A percentile compares a stretch with the other conserved stretches of the same genome.
These are phyloP conservation scores for Talaromyces sp. DNA, from an alignment of 2,329 filamentous ascomycete genomes.

Conservation along the genomic window DNA sequence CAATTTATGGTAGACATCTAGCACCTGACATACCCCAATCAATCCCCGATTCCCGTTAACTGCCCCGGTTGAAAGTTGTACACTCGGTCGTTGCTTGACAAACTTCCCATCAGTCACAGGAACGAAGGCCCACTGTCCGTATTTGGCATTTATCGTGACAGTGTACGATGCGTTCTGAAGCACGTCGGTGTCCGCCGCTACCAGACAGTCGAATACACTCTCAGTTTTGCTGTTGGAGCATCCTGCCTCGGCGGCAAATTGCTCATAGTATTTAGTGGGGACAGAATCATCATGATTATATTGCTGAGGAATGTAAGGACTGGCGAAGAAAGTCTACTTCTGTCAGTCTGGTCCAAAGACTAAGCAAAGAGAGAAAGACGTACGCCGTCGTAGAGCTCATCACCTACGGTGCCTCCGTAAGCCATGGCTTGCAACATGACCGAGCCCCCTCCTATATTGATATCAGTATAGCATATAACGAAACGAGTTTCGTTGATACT, in stretches of 20 bases:
- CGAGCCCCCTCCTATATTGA: slow-evolving; percentile 30
- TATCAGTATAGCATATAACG: neutral
- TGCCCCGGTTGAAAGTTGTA: slow-evolving; percentile 43
- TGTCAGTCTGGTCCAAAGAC: slow-evolving; percentile 7
- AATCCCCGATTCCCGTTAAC: slow-evolving; percentile 38
- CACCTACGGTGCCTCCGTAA: slow-evolving; percentile 6
- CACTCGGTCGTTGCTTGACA: slow-evolving; percentile 46
- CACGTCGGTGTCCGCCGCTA: slow-evolving; percentile 30
- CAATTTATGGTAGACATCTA: neutral
- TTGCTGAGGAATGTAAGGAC: slow-evolving; percentile 56
- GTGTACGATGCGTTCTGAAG: slow-evolving; percentile 36
- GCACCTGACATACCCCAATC: slow-evolving; percentile 27
- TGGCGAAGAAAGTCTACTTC: slow-evolving; percentile 36
- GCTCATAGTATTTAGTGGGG: slow-evolving; percentile 46
- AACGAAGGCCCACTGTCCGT: slow-evolving; percentile 45
- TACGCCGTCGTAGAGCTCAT: slow-evolving; percentile 10
- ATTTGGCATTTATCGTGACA: slow-evolving; percentile 39
- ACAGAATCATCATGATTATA: slow-evolving; percentile 49
- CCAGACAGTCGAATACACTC: slow-evolving; percentile 43
- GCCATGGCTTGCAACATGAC: slow-evolving; percentile 18
- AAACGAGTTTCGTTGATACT: neutral
- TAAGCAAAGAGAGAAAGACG: neutral
- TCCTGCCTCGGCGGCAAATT: slow-evolving; percentile 42
- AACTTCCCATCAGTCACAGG: slow-evolving; percentile 52
- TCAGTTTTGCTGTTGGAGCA: slow-evolving; percentile 31